phyloP scores from a whole-genome alignment of 257 asterid species.

The Petunia secreta region DNA sequence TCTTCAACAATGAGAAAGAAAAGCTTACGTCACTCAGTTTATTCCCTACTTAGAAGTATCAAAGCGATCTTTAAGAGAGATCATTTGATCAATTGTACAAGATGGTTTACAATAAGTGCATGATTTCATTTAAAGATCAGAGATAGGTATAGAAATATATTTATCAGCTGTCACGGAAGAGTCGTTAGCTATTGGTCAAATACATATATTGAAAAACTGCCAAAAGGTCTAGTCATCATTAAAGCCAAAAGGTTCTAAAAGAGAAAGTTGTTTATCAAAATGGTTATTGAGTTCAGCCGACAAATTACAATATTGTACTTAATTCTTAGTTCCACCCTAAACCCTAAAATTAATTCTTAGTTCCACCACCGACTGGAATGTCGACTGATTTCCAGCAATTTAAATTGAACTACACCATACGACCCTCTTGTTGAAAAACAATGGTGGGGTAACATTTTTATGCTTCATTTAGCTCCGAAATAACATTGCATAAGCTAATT shows the following conservation, averaged over 20 bases:
- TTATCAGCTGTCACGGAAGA: neutral
- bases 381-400: no score
- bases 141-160: neutral
- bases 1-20: conserved; percentile 22
- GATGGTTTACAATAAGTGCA: neutral
- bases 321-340: no score
- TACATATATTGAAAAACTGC: neutral
- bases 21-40: neutral
- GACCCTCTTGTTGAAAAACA: no score
- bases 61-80: neutral
- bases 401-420: no score
- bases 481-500: no score
- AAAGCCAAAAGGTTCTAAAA: neutral
- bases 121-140: neutral
- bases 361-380: no score
- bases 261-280: neutral
- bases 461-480: no score
- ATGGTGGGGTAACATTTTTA: no score
- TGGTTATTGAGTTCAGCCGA: neutral
- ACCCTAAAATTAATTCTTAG: no score
- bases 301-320: neutral
- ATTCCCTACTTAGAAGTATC: neutral
- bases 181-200: neutral
- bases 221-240: neutral
- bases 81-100: neutral